Evolutionary conservation across 768 basidiomycete species (phyloP).

Genomic region (Boletellus sp.): DNA sequence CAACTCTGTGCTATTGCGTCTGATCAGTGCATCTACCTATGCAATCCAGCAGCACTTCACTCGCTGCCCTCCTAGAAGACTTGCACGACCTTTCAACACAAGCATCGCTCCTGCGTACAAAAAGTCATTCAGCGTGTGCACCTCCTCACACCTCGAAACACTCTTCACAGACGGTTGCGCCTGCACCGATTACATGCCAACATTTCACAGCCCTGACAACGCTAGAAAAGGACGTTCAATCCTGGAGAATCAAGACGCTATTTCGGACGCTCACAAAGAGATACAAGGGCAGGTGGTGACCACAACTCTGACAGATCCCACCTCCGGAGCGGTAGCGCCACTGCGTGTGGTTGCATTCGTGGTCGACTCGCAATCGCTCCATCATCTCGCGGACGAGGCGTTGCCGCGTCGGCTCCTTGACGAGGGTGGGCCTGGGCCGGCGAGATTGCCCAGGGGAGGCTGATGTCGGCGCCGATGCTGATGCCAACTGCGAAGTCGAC

Average conservation of each 20-base stretch:
- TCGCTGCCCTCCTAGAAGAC: too few species aligned
- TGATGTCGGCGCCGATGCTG: background rate
- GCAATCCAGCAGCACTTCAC: too few species aligned
- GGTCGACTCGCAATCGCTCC: constrained; percentile 45
- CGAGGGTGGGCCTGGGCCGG: background rate
- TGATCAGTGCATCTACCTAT: too few species aligned
- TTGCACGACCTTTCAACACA: too few species aligned
- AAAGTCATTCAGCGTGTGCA: too few species aligned
- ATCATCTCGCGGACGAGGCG: constrained; percentile 31
- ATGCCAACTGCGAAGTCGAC: background rate
- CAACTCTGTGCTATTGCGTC: too few species aligned
- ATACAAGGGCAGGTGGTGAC: constrained; percentile 12
- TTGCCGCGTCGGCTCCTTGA: constrained; percentile 6
- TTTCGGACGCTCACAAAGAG: background rate
- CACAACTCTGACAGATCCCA: constrained; percentile 48
- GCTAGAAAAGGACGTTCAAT: constrained; percentile 17
- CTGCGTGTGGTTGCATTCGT: constrained; percentile 44
- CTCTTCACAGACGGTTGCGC: constrained; percentile 32
- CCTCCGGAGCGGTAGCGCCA: constrained; percentile 46
- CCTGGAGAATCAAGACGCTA: background rate
- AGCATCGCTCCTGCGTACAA: too few species aligned
- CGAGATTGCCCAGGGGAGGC: background rate
- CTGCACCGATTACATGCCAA: constrained; percentile 36
- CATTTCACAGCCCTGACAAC: constrained; percentile 33
- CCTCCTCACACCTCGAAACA: too few species aligned